These are phyloP conservation scores for Claviceps maximensis DNA, from an alignment of 2,329 filamentous ascomycete genomes.

Conservation along the genomic window DNA sequence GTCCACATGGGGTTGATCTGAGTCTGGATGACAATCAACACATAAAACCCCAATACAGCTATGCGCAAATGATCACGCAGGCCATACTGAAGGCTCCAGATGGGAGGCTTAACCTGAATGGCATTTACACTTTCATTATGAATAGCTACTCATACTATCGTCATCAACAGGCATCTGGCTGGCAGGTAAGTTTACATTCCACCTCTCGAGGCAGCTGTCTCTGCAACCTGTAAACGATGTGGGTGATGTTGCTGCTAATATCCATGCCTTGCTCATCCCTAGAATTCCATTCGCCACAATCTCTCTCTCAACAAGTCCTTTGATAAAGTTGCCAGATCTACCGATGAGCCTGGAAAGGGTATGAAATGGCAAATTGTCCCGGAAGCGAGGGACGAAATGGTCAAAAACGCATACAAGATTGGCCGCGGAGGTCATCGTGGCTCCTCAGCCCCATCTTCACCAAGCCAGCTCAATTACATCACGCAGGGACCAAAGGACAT, in stretches of 20 bases:
- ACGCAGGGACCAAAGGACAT: conserved; percentile 45
- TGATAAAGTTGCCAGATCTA: conserved; percentile 80
- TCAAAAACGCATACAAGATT: conserved; percentile 53
- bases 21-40: conserved; percentile 76
- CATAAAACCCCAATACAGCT: conserved; percentile 91
- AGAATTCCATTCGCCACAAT: conserved; percentile 96
- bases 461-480: conserved; percentile 46
- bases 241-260: neutral
- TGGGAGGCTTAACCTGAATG: conserved; percentile 78
- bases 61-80: conserved; percentile 93
- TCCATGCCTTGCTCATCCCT: neutral
- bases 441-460: conserved; percentile 59
- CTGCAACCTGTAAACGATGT: neutral
- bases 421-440: conserved; percentile 52
- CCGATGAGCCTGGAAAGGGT: conserved; percentile 91
- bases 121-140: conserved; percentile 90
- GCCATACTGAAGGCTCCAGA: conserved; percentile 80
- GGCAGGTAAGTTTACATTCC: conserved; percentile 56
- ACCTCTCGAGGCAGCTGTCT: neutral
- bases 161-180: conserved; percentile 61
- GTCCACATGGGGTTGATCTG: conserved; percentile 52
- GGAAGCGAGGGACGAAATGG: conserved; percentile 75
- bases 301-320: conserved; percentile 90
- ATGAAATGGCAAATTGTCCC: conserved; percentile 97
- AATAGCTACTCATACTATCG: conserved; percentile 88